Evolutionary conservation across 2,329 filamentous ascomycete genomes (phyloP), one percentile per base, ranked within the genome.

Genomic region (Epichloe coenophiala): DNA sequence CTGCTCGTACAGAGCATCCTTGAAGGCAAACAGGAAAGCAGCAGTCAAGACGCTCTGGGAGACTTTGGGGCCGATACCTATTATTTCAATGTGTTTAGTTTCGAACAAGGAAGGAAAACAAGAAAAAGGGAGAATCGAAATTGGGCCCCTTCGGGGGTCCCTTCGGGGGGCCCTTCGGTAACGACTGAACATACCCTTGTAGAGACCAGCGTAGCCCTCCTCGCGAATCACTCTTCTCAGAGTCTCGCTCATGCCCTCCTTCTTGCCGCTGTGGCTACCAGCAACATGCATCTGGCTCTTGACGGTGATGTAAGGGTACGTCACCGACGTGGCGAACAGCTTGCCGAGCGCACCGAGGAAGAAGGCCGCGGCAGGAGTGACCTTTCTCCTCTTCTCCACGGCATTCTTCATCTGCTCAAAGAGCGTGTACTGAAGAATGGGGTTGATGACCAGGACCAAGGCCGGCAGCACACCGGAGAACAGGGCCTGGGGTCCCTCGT

Each of bases 271-370:
- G 61, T 81, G 81, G 48, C 51, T 51, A 55, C 78, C 82, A 31
- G 90, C 88, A 54, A 98, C 88, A 67, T 98, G 93, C 81, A 95
- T 95, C 65, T 88, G 81, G 69, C 89, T 95, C 82, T 98, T 98
- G 61, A 98, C 86, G 4, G 93, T 98, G 66, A 98, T 97, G 66
- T 98, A 98, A 11, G 93, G 93, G 68, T 98, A 98, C 5, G 93
- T 98, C 61, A 97, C 86, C 54, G 77, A 82, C 3, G 93, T 98
- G 23, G 93, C 93, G 54, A 96, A 83, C 56, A 98, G 76, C 77
- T 98, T 98, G 68, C 93, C 90, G 35, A 97, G 65, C 2, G 93
- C 93, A 55, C 93, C 93, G 3, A 98, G 76, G 63, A 93, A 80
- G 68, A 98, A 98, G 47, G 88, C 89, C 58, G 95, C 80, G 50